These are phyloP conservation scores for California macrophylla DNA, from an alignment of 441 rosid species.

Conservation along the genomic window DNA sequence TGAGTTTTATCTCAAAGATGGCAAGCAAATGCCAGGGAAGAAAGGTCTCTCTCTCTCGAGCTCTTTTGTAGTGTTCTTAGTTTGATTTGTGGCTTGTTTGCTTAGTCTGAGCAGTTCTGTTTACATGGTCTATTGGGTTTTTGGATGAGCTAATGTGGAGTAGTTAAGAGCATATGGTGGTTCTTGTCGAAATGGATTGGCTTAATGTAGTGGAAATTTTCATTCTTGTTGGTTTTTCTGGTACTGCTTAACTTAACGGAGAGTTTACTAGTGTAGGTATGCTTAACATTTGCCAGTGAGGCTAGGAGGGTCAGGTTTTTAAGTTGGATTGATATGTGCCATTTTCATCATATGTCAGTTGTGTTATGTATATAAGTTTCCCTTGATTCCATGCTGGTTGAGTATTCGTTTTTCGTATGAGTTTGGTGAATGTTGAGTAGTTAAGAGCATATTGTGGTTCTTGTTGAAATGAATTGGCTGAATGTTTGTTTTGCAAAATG, in stretches of 20 bases:
- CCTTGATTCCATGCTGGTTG: neutral
- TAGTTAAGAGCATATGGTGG: neutral
- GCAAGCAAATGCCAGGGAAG: slow-evolving; percentile 68
- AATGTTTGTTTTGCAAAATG: too few relatives aligned
- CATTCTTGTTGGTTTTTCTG: neutral
- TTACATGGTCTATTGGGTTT: neutral
- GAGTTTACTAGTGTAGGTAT: neutral
- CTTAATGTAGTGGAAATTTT: neutral
- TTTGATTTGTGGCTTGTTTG: neutral
- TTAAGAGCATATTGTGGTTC: too few relatives aligned
- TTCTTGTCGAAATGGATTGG: neutral
- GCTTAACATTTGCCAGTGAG: neutral
- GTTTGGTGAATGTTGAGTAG: too few relatives aligned
- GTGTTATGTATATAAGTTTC: neutral
- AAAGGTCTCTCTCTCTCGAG: slow-evolving; percentile 37
- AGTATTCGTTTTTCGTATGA: too few relatives aligned
- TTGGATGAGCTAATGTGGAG: neutral
- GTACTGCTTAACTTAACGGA: neutral
- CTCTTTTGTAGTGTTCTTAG: neutral
- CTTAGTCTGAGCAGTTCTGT: neutral
- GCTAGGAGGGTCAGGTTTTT: neutral
- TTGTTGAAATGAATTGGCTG: too few relatives aligned
- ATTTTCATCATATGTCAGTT: neutral
- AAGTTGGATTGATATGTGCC: neutral
- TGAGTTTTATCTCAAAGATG: slow-evolving; percentile 80